phyloP scores from a whole-genome alignment of 352 stramenopile genomes.

The Phytophthora aleatoria region DNA sequence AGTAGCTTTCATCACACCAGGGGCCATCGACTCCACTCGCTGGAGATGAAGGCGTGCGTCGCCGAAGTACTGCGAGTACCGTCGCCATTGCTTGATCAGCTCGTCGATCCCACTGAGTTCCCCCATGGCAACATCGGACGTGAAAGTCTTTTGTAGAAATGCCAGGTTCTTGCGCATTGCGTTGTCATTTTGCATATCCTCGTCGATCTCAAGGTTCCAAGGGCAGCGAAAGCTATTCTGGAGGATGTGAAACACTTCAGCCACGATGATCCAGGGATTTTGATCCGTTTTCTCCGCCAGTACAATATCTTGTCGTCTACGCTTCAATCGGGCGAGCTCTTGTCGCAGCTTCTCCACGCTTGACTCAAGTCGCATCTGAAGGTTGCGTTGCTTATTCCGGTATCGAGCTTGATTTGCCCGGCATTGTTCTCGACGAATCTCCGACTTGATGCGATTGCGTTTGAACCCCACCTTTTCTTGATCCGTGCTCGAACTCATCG shows the following conservation, averaged over 20 bases:
- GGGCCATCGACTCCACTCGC: neutral
- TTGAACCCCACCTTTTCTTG: too few relatives aligned
- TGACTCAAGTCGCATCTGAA: neutral
- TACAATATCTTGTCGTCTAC: neutral
- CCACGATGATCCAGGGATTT: constrained; percentile 2
- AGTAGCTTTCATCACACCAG: neutral
- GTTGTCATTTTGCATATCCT: constrained; percentile 5
- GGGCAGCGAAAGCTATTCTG: constrained; percentile 2
- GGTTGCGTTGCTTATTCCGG: constrained; percentile 7
- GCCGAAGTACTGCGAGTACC: constrained; percentile 1
- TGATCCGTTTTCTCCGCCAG: neutral
- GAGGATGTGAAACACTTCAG: constrained; percentile 1
- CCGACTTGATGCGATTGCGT: too few relatives aligned
- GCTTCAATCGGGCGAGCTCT: neutral
- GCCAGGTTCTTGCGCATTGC: neutral
- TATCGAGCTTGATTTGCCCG: constrained; percentile 3
- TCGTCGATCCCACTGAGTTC: neutral
- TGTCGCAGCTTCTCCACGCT: neutral
- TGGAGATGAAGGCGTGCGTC: neutral
- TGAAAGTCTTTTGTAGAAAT: neutral
- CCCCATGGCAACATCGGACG: neutral
- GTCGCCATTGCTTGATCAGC: neutral
- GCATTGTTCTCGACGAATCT: constrained; percentile 4
- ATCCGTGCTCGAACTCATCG: too few relatives aligned
- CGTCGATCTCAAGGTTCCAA: neutral